Conservation (phyloP, 257 asterid species). For the Penstemon newberryi region DNA sequence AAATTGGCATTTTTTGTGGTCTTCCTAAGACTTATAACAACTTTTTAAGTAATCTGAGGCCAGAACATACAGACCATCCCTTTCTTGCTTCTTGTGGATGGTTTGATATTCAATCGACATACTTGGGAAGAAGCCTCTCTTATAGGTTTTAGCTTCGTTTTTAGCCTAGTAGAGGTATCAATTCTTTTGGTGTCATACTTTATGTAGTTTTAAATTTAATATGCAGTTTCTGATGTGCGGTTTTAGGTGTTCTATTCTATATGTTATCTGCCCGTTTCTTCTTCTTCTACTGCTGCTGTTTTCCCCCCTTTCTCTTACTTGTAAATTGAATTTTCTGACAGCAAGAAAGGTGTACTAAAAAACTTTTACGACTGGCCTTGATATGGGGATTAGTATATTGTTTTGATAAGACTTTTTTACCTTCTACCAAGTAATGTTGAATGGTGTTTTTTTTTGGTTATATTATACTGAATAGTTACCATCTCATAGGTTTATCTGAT, state of each 20-base stretch:
- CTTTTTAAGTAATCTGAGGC: conserved; percentile 38
- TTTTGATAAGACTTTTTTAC: no score
- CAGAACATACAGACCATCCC: conserved; percentile 31
- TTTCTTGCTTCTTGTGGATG: conserved; percentile 39
- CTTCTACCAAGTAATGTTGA: no score
- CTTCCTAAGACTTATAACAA: conserved; percentile 33
- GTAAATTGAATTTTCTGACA: conserved; percentile 58
- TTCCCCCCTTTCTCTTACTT: conserved; percentile 36
- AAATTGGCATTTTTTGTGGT: conserved; percentile 24
- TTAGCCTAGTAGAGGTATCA: conserved; percentile 33
- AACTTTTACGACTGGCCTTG: conserved; percentile 14
- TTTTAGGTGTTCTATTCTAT: conserved; percentile 29
- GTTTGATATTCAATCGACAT: conserved; percentile 33
- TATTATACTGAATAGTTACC: no score
- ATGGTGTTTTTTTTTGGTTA: no score
- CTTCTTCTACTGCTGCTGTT: conserved; percentile 17
- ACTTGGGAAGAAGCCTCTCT: conserved; percentile 27
- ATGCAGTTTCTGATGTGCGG: conserved; percentile 39
- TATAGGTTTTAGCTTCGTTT: conserved; percentile 37
- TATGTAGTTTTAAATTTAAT: conserved; percentile 36
- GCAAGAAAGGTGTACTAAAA: conserved; percentile 31
- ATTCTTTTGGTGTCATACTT: conserved; percentile 34
- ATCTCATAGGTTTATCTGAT: no score
- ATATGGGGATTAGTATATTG: not conserved
- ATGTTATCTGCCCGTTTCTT: not conserved